These are phyloP conservation scores for Calonectria naviculata DNA, from an alignment of 2,329 filamentous ascomycete species.

Conservation along the genomic window DNA sequence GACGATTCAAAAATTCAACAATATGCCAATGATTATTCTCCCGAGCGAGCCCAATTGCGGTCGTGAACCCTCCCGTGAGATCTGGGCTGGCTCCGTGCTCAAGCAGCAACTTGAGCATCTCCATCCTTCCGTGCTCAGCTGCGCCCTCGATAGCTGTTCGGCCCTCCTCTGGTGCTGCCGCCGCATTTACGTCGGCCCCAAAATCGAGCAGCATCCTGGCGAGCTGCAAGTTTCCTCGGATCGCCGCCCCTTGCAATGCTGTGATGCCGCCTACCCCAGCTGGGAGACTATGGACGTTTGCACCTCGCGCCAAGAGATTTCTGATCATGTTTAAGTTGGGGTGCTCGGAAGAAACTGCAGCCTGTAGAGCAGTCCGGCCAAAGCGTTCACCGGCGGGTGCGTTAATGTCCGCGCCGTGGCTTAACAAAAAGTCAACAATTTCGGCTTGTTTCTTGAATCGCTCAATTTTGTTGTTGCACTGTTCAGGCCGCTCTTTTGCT, in stretches of 20 bases:
- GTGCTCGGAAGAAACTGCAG: neutral
- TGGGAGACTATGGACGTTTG: conserved; percentile 4
- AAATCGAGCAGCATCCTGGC: neutral
- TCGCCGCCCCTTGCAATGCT: conserved; percentile 8
- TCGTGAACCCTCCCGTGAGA: neutral
- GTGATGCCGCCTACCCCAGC: neutral
- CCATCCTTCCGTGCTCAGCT: conserved; percentile 15
- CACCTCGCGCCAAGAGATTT: neutral
- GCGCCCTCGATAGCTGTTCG: conserved; percentile 12
- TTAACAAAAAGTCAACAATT: neutral
- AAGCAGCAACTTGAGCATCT: conserved; percentile 14
- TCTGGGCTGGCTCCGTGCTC: neutral
- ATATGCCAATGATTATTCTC: neutral
- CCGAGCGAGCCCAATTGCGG: neutral
- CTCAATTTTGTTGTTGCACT: neutral
- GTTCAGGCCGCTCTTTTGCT: neutral
- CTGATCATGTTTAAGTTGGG: neutral
- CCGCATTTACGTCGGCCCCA: neutral
- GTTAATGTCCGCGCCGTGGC: neutral
- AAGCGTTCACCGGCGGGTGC: neutral
- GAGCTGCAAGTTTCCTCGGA: neutral
- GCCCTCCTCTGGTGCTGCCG: neutral
- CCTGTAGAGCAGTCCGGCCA: neutral
- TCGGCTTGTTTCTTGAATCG: neutral
- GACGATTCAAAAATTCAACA: neutral